A percentile compares a stretch with the other conserved stretches of the same genome.
Evolutionary conservation across 306 rosid species (phyloP).

Genomic region (Castanea crenata): DNA sequence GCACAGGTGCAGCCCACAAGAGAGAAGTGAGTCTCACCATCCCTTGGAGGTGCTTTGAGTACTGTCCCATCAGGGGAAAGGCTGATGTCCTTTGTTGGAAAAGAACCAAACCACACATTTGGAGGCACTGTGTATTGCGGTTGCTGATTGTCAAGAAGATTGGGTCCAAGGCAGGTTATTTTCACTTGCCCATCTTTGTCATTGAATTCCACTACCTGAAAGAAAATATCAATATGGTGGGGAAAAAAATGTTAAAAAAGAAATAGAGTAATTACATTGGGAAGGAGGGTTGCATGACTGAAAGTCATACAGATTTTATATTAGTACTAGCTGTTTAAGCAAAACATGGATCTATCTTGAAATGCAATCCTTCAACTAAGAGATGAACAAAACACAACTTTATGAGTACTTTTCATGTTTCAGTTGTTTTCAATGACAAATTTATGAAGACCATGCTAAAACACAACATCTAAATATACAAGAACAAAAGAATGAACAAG

Average conservation of each 20-base stretch:
- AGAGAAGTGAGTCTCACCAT: conserved; percentile 58
- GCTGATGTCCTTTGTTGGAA: conserved; percentile 59
- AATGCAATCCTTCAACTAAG: no score
- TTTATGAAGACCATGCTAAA: no score
- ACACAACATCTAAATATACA: no score
- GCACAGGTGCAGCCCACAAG: conserved; percentile 97
- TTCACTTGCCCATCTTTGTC: conserved; percentile 55
- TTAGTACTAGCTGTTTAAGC: no score
- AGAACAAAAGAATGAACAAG: no score
- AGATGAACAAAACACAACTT: no score
- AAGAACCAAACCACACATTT: conserved; percentile 85
- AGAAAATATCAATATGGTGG: neutral
- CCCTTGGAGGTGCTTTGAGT: conserved; percentile 44
- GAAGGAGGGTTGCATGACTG: neutral
- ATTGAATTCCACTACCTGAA: conserved; percentile 62
- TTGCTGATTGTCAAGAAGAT: conserved; percentile 49
- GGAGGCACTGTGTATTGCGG: conserved; percentile 87
- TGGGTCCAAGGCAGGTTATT: conserved; percentile 62
- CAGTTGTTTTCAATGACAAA: no score
- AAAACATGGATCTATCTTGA: no score
- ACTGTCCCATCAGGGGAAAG: conserved; percentile 46
- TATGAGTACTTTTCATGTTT: no score
- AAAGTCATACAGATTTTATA: no score
- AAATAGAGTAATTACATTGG: no score
- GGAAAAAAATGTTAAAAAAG: neutral